Conservation (phyloP, 441 rosid species). For the Adansonia gregorii region DNA sequence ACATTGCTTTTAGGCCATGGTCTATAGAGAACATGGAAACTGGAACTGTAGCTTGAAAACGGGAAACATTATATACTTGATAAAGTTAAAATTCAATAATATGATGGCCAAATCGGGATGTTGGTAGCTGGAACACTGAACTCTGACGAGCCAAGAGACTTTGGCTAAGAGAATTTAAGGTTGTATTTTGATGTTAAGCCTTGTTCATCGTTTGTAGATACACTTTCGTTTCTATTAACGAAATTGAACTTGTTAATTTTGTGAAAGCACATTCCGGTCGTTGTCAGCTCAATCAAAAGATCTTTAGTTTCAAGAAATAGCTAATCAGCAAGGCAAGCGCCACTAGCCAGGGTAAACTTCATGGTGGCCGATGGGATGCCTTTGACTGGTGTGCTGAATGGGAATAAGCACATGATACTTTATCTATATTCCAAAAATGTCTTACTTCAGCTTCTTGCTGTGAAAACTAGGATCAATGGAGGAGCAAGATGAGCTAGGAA, state of each 20-base stretch:
- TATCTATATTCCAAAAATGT: too few relatives aligned
- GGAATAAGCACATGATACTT: too few relatives aligned
- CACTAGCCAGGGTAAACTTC: too few relatives aligned
- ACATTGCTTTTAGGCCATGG: neutral
- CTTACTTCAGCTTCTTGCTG: too few relatives aligned
- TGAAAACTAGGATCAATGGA: too few relatives aligned
- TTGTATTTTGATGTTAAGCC: constrained; percentile 32
- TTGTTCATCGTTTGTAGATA: constrained; percentile 32
- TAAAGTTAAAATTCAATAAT: neutral
- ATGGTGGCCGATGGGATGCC: too few relatives aligned
- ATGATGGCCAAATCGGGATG: neutral
- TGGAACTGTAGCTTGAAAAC: neutral
- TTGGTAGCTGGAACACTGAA: constrained; percentile 89
- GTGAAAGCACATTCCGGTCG: neutral
- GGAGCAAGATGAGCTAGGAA: too few relatives aligned
- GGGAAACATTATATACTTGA: neutral
- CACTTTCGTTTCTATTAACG: constrained; percentile 16
- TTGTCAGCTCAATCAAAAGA: neutral
- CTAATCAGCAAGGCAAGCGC: neutral
- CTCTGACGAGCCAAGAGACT: constrained; percentile 84
- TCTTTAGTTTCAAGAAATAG: neutral
- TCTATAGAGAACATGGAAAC: neutral
- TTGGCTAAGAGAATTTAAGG: constrained; percentile 50
- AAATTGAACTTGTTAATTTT: constrained; percentile 7
- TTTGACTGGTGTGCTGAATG: too few relatives aligned